phyloP scores from a whole-genome alignment of 2,329 filamentous ascomycete species.

The Epichloe sibirici region DNA sequence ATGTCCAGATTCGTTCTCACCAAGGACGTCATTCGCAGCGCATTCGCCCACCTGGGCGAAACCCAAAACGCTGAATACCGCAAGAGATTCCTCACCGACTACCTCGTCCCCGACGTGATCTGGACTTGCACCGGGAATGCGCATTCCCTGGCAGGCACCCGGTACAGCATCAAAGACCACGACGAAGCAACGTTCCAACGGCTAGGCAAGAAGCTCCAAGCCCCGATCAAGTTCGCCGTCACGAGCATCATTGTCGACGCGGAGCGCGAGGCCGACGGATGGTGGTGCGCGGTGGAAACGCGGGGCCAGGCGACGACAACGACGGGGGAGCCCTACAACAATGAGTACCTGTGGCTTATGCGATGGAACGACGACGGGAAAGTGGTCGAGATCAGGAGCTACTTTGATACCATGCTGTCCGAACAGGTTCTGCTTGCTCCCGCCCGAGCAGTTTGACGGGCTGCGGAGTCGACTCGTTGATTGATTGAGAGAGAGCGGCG shows the following conservation, averaged over 20 bases:
- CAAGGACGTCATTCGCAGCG: constrained; percentile 10
- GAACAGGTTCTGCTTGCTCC: constrained; percentile 9
- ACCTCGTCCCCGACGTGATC: constrained; percentile 9
- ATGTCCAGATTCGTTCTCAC: constrained; percentile 13
- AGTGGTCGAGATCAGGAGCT: constrained; percentile 14
- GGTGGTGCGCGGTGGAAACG: constrained; percentile 14
- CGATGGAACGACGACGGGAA: constrained; percentile 13
- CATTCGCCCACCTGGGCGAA: constrained; percentile 11
- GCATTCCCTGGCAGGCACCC: constrained; percentile 14
- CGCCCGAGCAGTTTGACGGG: too few species aligned
- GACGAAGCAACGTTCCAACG: constrained; percentile 10
- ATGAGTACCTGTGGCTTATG: constrained; percentile 15
- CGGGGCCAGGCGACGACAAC: constrained; percentile 11
- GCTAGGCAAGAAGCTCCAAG: constrained; percentile 10
- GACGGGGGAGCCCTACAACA: constrained; percentile 13
- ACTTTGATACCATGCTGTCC: constrained; percentile 12
- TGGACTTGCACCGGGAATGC: constrained; percentile 15
- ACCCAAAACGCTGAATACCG: constrained; percentile 8
- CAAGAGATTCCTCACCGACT: constrained; percentile 10
- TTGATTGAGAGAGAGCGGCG: background rate
- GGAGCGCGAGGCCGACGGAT: constrained; percentile 10
- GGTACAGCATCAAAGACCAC: constrained; percentile 9
- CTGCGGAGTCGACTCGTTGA: background rate
- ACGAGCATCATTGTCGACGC: constrained; percentile 12
- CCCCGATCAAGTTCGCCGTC: constrained; percentile 12